phyloP scores from a whole-genome alignment of 768 basidiomycete species.

The Coprinopsis strossmayeri region DNA sequence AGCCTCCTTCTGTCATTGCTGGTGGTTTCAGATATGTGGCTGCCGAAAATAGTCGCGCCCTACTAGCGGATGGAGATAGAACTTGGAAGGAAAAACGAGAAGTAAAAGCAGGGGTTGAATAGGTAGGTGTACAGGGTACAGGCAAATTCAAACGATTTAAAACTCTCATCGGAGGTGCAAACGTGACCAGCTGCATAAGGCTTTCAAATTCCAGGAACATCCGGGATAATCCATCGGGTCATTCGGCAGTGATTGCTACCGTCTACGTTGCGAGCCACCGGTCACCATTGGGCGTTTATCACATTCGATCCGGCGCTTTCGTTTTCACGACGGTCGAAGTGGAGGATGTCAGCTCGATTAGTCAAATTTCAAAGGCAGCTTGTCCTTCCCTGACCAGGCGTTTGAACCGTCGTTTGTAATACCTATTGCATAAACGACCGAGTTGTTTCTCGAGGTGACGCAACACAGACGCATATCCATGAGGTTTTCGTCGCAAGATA shows the following conservation, averaged over 20 bases:
- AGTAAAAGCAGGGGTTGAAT: neutral
- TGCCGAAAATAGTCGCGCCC: neutral
- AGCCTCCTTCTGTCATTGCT: slow-evolving; percentile 24
- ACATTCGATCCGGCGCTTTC: neutral
- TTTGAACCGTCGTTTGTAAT: slow-evolving; percentile 38
- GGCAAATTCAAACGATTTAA: neutral
- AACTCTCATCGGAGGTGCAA: neutral
- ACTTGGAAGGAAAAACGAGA: slow-evolving; percentile 6
- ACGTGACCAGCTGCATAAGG: neutral
- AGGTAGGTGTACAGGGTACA: neutral
- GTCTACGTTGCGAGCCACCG: no score
- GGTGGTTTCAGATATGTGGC: slow-evolving; percentile 8
- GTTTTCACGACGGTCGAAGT: neutral
- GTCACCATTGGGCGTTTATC: neutral
- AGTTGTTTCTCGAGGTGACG: slow-evolving; percentile 45
- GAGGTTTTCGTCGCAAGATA: slow-evolving; percentile 49
- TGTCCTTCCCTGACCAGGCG: slow-evolving; percentile 39
- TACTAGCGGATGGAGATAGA: neutral
- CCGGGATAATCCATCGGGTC: no score
- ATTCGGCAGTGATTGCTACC: no score
- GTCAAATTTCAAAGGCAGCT: slow-evolving; percentile 2
- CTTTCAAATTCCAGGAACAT: neutral
- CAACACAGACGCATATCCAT: slow-evolving; percentile 41
- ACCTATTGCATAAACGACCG: slow-evolving; percentile 35
- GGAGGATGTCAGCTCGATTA: neutral